Evolutionary conservation across 306 rosid species (phyloP).

Genomic region (Quercus bicolor): DNA sequence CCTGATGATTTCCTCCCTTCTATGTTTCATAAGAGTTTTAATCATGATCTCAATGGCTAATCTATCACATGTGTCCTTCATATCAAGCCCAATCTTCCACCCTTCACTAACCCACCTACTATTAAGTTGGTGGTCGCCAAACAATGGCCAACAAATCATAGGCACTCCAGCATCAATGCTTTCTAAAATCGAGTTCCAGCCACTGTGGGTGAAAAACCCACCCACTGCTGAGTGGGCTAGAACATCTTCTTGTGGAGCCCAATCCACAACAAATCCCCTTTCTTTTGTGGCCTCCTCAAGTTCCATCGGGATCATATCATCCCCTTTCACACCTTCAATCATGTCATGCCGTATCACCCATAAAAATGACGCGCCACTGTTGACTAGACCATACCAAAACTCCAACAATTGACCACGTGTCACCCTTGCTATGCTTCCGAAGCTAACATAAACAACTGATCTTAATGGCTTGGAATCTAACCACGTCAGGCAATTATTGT

Average conservation of each 20-base stretch:
- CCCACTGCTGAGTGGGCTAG: conserved; percentile 24
- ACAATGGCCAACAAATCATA: conserved; percentile 29
- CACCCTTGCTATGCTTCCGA: conserved; percentile 27
- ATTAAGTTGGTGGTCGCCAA: conserved; percentile 18
- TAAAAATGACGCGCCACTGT: conserved; percentile 24
- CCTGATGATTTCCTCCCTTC: conserved; percentile 14
- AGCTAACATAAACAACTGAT: conserved; percentile 40
- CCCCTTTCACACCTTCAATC: neutral
- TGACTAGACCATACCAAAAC: conserved; percentile 41
- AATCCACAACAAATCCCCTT: conserved; percentile 16
- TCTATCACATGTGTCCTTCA: conserved; percentile 37
- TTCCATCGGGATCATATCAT: conserved; percentile 1
- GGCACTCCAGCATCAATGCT: neutral
- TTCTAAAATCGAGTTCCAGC: neutral
- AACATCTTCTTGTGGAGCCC: conserved; percentile 42
- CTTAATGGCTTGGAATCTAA: conserved; percentile 29
- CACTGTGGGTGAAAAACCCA: conserved; percentile 29
- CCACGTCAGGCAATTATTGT: conserved; percentile 32
- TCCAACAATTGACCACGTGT: conserved; percentile 6
- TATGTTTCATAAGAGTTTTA: conserved; percentile 16
- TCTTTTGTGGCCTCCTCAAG: conserved; percentile 9
- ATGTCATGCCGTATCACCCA: conserved; percentile 33
- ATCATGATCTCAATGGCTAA: conserved; percentile 11
- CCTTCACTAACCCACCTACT: conserved; percentile 21
- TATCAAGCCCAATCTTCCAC: conserved; percentile 33